Evolutionary conservation across 805 yeast genomes (phyloP), one percentile per base, ranked within the genome.

Genomic region (Saccharomycopsis sp.): DNA sequence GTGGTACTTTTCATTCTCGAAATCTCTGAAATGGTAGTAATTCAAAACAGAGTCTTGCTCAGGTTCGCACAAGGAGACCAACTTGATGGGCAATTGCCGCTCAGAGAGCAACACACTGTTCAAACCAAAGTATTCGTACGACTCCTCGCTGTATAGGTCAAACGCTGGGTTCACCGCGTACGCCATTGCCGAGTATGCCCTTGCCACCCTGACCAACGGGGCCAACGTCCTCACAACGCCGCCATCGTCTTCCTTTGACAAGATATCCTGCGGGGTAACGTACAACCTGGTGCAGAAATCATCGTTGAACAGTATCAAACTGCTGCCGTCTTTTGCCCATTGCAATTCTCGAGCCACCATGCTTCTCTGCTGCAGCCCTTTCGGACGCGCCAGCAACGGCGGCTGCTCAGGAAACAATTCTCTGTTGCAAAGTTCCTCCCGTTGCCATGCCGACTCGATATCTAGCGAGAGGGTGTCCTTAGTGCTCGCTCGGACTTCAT

Each of bases 271-370:
- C 1, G 68, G 63, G 2, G 63, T 44, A 15, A 64, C 41, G 46
- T 63, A 68, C 12, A 61, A 53, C 8, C 71, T 50, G 3, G 66
- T 44, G 0, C 61, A 67, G 32, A 48, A 53, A 48, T 68, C 72
- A 26, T 57, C 61, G 19, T 60, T 53, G 2, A 58, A 47, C 1
- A 65, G 50, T 3, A 62, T 53, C n/a, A 68, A 47, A 0, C 67
- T 53, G 2, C 60, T 51, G 1, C 65, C 65, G 44, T 67, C 71
- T 3, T 35, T n/a, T 2, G 68, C 56, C 69, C 70, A 66, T 16
- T 40, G 46, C 1, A 64, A 22, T 17, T 53, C 51, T 15, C 55
- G 53, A 23, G 26, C 23, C 4, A 41, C 18, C n/a, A n/a, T n/a
- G n/a, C n/a, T n/a, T n/a, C n/a, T n/a, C n/a, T n/a, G n/a, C n/a